Base-by-base conservation (phyloP, 257 asterid genomes). In the Orobanche coerulescens region DNA sequence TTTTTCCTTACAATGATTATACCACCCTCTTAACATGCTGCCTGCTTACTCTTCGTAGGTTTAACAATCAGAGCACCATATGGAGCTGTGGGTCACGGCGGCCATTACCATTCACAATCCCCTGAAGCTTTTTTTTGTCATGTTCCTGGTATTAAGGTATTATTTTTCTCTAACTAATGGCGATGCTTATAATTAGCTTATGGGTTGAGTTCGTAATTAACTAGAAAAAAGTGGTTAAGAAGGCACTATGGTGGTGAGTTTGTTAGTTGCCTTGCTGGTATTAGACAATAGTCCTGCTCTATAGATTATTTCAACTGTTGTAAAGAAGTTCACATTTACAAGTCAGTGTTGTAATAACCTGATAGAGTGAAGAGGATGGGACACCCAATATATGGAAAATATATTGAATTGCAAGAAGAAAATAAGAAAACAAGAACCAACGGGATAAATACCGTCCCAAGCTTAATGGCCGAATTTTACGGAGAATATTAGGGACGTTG, bases 61-160 rank as follows among this genome's bases (percentile, higher is more conserved):
- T 83, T 93, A 67, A 93, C 97, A 49, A 84, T 93, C 66, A 80
- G 98, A 79, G 83, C 98, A 58, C 97, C 98, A 55, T 93, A 93
- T 76, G 98, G 98, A 74, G 98, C 98, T 59, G 98, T 93, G 19
- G 98, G 98, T 40, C 98, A 93, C 39, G 98, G 98, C 10, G 98
- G 97, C 60, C 98, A 93, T 73, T 93, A 93, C 84, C 98, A 93
- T 73, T 93, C 98, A 13, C 98, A 89, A 62, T 93, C 98, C 62
- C 97, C 98, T 13, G 98, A 93, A 81, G 96, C 97, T 25, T 93
- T 93, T 82, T 93, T 93, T 83, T 93, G 98, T 70, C 98, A 93
- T 42, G 98, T 93, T 70, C 98, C 98, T 56, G 98, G 98, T 65
- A 81, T 93, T 62, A 93, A 93, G 97, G 98, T 77, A 61, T 49